Evolutionary conservation across 116 monocot species (phyloP).

Genomic region (Papilionanthe hybrid): DNA sequence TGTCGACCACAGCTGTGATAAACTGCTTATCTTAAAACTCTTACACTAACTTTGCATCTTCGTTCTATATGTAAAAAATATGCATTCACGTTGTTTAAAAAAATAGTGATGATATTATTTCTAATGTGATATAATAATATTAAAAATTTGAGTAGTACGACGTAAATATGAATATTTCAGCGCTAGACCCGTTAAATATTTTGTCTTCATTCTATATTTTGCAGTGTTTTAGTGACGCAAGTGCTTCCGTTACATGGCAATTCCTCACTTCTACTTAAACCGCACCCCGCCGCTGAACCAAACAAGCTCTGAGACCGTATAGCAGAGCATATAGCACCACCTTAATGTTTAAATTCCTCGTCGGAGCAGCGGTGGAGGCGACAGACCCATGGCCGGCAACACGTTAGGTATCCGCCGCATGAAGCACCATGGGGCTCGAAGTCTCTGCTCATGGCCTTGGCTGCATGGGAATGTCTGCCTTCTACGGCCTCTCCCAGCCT

Average conservation of each 20-base stretch:
- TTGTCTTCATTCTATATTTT: too few relatives aligned
- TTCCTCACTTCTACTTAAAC: background rate
- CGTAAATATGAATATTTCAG: too few relatives aligned
- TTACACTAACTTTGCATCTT: too few relatives aligned
- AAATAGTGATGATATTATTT: too few relatives aligned
- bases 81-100: too few relatives aligned
- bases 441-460: constrained; percentile 69
- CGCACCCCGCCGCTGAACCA: background rate
- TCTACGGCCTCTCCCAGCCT: constrained; percentile 62
- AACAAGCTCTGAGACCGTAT: background rate
- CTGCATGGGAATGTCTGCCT: constrained; percentile 77
- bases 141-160: too few relatives aligned
- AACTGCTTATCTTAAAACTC: too few relatives aligned
- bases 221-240: too few relatives aligned
- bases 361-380: background rate
- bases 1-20: too few relatives aligned
- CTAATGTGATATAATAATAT: too few relatives aligned
- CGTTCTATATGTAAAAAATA: too few relatives aligned
- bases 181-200: too few relatives aligned
- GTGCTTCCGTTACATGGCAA: constrained; percentile 1
- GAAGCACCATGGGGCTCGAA: constrained; percentile 47
- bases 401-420: constrained; percentile 19
- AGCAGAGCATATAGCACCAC: background rate
- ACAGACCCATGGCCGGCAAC: constrained; percentile 8
- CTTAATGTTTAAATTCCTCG: background rate